phyloP scores from a whole-genome alignment of 108 stramenopile species.

The Mediolabrus comicus region DNA sequence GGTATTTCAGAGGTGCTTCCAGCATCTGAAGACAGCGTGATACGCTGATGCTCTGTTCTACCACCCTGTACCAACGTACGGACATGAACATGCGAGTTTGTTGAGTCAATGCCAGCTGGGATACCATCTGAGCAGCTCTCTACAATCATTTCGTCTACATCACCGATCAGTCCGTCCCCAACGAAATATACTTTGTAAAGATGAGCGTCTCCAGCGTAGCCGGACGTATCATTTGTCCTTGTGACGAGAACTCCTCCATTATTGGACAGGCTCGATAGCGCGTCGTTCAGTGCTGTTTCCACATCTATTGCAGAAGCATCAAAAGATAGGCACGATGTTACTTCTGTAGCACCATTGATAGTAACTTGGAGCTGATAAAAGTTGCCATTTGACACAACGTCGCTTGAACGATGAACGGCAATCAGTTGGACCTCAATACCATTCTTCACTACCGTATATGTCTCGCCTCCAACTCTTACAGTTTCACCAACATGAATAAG shows the following conservation, averaged over 20 bases:
- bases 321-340: conserved; percentile 60
- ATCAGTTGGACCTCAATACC: conserved; percentile 66
- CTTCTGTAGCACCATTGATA: conserved; percentile 37
- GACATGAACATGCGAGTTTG: conserved; percentile 45
- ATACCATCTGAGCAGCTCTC: conserved; percentile 26
- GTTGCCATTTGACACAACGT: conserved; percentile 16
- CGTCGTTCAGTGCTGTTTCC: conserved; percentile 45
- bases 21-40: conserved; percentile 58
- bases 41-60: conserved; percentile 56
- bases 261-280: conserved; percentile 32
- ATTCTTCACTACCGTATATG: conserved; percentile 44
- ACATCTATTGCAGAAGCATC: conserved; percentile 59
- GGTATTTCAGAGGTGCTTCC: conserved; percentile 46
- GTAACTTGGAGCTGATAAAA: conserved; percentile 39
- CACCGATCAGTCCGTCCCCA: conserved; percentile 53
- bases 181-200: conserved; percentile 72
- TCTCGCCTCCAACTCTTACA: conserved; percentile 51
- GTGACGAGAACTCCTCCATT: conserved; percentile 57
- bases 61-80: conserved; percentile 70
- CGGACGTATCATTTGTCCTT: conserved; percentile 33
- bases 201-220: conserved; percentile 59
- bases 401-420: conserved; percentile 41
- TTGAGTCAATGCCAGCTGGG: conserved; percentile 31
- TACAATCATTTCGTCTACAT: conserved; percentile 53
- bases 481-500: conserved; percentile 47